phyloP scores from a whole-genome alignment of 1,284 basidiomycete genomes.

The Somion occarium region DNA sequence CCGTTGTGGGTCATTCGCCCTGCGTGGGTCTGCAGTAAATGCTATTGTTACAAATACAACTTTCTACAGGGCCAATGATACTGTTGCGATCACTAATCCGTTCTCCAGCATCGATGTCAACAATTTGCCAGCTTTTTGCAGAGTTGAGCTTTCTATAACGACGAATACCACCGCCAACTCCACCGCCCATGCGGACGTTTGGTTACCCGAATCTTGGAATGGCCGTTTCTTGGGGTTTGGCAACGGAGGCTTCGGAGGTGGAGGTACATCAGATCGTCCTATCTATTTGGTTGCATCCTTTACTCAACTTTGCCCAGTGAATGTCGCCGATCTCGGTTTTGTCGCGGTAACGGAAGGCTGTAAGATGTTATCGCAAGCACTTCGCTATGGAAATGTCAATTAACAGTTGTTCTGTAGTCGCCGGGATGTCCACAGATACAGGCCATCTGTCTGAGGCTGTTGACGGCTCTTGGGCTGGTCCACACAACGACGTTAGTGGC shows the following conservation, averaged over 20 bases:
- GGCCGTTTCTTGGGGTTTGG: conserved; percentile 23
- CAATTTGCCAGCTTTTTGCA: conserved; percentile 19
- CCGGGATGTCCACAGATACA: conserved; percentile 25
- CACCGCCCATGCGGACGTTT: conserved; percentile 23
- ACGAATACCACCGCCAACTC: conserved; percentile 21
- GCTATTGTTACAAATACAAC: conserved; percentile 10
- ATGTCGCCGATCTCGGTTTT: conserved; percentile 23
- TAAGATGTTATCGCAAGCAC: conserved; percentile 14
- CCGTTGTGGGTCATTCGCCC: neutral
- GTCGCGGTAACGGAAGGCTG: conserved; percentile 24
- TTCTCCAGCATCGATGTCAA: conserved; percentile 18
- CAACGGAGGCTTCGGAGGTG: conserved; percentile 25
- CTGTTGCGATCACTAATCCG: conserved; percentile 18
- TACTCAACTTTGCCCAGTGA: conserved; percentile 12
- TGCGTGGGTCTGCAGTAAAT: neutral
- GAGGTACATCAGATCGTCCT: conserved; percentile 20
- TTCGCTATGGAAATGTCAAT: neutral
- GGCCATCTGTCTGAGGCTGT: conserved; percentile 17
- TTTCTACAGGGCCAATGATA: conserved; percentile 12
- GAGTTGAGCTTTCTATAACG: conserved; percentile 17
- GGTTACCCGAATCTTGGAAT: conserved; percentile 27
- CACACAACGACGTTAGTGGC: conserved; percentile 21
- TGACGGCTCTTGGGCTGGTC: conserved; percentile 23
- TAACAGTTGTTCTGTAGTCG: conserved; percentile 17
- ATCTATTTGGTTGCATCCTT: conserved; percentile 1